Evolutionary conservation across 768 basidiomycete genomes (phyloP).

Genomic region (Rhodosporidiobolus odoratus): DNA sequence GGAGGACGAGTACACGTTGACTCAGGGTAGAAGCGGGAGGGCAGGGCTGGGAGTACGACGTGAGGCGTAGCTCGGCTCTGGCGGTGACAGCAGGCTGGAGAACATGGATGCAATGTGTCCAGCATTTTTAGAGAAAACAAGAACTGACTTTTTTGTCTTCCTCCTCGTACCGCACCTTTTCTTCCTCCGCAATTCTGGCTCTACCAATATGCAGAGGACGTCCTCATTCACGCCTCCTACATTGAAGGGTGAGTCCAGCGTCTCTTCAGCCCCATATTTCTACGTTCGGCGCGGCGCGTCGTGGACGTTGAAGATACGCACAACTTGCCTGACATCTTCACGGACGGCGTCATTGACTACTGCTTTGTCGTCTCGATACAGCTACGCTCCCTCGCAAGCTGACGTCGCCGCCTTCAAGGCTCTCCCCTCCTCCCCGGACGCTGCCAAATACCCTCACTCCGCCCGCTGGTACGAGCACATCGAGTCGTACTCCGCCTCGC

Average conservation of each 20-base stretch:
- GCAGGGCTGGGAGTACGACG: too few species aligned
- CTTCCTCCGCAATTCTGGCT: constrained; percentile 52
- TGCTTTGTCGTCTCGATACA: constrained; percentile 44
- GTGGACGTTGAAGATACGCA: too few species aligned
- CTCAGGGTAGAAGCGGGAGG: background rate
- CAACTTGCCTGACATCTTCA: too few species aligned
- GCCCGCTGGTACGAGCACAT: constrained; percentile 94
- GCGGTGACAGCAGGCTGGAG: too few species aligned
- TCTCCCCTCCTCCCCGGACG: constrained; percentile 62
- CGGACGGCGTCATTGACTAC: too few species aligned
- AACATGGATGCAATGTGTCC: too few species aligned
- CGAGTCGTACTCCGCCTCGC: constrained; percentile 74
- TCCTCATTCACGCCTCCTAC: constrained; percentile 81
- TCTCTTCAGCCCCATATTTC: background rate
- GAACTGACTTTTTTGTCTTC: too few species aligned
- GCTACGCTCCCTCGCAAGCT: constrained; percentile 86
- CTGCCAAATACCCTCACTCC: constrained; percentile 63
- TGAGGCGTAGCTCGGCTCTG: too few species aligned
- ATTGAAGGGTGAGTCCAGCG: constrained; percentile 71
- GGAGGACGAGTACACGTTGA: too few species aligned
- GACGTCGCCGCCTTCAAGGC: constrained; percentile 88
- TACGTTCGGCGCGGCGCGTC: too few species aligned
- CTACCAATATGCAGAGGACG: constrained; percentile 51
- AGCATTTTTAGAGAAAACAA: too few species aligned
- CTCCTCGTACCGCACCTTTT: background rate